Conservation (phyloP, 2,329 filamentous ascomycete species). For the Talaromyces sp. region DNA sequence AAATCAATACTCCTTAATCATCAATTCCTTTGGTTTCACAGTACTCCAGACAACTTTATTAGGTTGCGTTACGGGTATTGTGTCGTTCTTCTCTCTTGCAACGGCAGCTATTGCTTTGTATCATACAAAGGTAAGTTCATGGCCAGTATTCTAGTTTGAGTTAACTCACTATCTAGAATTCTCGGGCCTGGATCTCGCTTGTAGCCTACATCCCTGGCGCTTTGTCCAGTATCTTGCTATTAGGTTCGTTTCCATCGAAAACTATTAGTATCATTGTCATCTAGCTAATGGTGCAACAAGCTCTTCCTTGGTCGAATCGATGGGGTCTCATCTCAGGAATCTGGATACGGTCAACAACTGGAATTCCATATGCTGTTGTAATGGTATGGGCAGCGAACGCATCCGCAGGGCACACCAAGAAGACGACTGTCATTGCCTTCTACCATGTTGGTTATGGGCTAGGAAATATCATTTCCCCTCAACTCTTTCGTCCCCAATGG, state of each 20-base stretch:
- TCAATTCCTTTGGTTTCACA: slow-evolving; percentile 50
- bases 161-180: slow-evolving; percentile 6
- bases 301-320: slow-evolving; percentile 42
- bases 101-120: slow-evolving; percentile 33
- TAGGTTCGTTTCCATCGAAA: slow-evolving; percentile 17
- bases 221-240: slow-evolving; percentile 40
- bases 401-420: slow-evolving; percentile 48
- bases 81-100: slow-evolving; percentile 31
- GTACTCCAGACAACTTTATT: slow-evolving; percentile 26
- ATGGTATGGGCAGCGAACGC: slow-evolving; percentile 46
- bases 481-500: slow-evolving; percentile 43
- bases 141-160: not conserved
- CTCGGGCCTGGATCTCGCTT: slow-evolving; percentile 27
- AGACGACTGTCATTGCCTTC: slow-evolving; percentile 37
- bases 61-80: slow-evolving; percentile 29
- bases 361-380: slow-evolving; percentile 43
- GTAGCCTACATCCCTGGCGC: slow-evolving; percentile 40
- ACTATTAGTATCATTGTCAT: no score
- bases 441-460: slow-evolving; percentile 41
- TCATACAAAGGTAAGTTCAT: slow-evolving; percentile 33
- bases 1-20: slow-evolving; percentile 49
- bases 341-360: slow-evolving; percentile 42
- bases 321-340: slow-evolving; percentile 41
- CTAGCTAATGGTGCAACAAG: not conserved
- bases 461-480: slow-evolving; percentile 49